These are phyloP conservation scores for Psilocybe sp. DNA, from an alignment of 768 basidiomycete genomes.

Conservation along the genomic window DNA sequence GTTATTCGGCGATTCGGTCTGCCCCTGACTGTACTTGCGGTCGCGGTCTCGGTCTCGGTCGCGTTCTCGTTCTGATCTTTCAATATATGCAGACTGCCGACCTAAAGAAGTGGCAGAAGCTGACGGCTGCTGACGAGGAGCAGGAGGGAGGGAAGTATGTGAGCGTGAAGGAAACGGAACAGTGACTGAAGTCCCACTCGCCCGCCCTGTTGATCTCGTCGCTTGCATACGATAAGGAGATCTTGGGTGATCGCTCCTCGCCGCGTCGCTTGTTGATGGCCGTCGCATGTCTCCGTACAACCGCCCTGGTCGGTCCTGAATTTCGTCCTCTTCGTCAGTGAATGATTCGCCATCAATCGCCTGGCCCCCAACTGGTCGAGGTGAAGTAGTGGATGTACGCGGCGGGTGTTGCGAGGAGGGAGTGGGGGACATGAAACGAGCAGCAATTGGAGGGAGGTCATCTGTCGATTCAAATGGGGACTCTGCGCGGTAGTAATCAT, in stretches of 20 bases:
- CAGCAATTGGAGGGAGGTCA: conserved; percentile 81
- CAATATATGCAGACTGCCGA: conserved; percentile 53
- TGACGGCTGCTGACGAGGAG: conserved; percentile 52
- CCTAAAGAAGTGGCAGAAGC: conserved; percentile 76
- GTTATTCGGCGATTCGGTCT: conserved; percentile 24
- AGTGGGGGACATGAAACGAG: conserved; percentile 85
- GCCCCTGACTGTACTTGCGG: conserved; percentile 50
- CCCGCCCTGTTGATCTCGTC: conserved; percentile 36
- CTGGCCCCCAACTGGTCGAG: conserved; percentile 53
- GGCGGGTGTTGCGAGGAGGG: conserved; percentile 32
- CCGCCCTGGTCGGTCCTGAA: conserved; percentile 51
- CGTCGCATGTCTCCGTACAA: conserved; percentile 32
- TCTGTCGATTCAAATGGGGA: conserved; percentile 73
- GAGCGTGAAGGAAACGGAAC: conserved; percentile 75
- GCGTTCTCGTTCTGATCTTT: conserved; percentile 32
- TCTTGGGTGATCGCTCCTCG: conserved; percentile 68
- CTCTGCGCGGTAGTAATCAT: conserved; percentile 69
- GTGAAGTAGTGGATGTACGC: conserved; percentile 30
- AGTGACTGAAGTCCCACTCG: conserved; percentile 42
- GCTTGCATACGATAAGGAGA: conserved; percentile 68
- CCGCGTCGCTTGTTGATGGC: conserved; percentile 22
- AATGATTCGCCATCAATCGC: conserved; percentile 75
- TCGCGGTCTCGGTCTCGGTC: conserved; percentile 41
- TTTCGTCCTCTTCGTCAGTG: conserved; percentile 71
- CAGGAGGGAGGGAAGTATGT: conserved; percentile 73